phyloP scores from a whole-genome alignment of 2,329 filamentous ascomycete species.

The Calonectria multiphialidica region DNA sequence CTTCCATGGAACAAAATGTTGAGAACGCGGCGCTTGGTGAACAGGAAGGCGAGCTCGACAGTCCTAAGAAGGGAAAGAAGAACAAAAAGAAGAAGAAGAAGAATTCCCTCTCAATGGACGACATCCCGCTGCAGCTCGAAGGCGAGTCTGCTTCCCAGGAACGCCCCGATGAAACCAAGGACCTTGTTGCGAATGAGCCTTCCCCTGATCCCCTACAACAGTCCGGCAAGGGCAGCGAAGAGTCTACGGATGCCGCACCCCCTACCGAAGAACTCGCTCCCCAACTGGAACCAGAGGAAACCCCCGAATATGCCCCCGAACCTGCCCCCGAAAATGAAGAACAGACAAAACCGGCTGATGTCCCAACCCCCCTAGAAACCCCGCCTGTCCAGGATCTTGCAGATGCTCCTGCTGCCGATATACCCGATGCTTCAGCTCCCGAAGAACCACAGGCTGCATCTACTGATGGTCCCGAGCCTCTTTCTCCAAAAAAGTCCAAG shows the following conservation, averaged over 20 bases:
- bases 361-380: constrained; percentile 37
- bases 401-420: constrained; percentile 29
- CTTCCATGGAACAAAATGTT: not conserved
- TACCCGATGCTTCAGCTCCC: constrained; percentile 19
- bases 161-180: constrained; percentile 21
- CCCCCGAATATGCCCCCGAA: constrained; percentile 29
- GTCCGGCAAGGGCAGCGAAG: constrained; percentile 15
- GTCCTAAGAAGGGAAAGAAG: constrained; percentile 46
- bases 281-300: constrained; percentile 31
- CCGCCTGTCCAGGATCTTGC: constrained; percentile 33
- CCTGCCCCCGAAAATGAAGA: constrained; percentile 35
- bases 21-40: not conserved
- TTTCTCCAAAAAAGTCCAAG: constrained; percentile 46
- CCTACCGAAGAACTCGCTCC: constrained; percentile 22
- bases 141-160: constrained; percentile 24
- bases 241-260: constrained; percentile 18
- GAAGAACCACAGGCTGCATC: constrained; percentile 24
- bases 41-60: constrained; percentile 8
- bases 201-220: constrained; percentile 3
- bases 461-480: constrained; percentile 37
- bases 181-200: constrained; percentile 17
- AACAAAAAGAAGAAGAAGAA: constrained; percentile 54
- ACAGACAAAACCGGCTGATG: constrained; percentile 42
- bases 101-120: constrained; percentile 26
- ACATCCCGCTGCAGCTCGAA: constrained; percentile 31